A percentile compares a stretch with the other conserved stretches of the same genome.
Evolutionary conservation across 139 green algal species (phyloP).

Genomic region (Tetratostichococcus sp.): DNA sequence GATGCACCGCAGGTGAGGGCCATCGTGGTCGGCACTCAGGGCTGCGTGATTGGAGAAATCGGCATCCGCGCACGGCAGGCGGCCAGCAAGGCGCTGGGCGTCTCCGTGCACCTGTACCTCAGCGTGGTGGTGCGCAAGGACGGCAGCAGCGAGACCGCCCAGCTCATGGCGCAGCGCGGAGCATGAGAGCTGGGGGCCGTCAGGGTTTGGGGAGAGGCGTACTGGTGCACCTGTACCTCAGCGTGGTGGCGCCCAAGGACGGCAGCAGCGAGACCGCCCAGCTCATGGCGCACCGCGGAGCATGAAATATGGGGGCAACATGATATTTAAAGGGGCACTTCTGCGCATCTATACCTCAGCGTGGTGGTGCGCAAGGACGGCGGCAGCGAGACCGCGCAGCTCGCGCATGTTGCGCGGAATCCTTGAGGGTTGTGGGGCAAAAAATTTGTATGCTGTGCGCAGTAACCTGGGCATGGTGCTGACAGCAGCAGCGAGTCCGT

Average conservation of each 20-base stretch:
- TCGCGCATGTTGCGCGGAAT: too few species aligned
- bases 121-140: conserved; percentile 24
- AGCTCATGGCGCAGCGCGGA: background rate
- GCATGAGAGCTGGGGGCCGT: too few species aligned
- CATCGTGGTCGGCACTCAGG: conserved; percentile 35
- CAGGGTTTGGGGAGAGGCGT: too few species aligned
- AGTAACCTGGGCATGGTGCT: too few species aligned
- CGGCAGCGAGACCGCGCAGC: background rate
- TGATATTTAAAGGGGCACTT: too few species aligned
- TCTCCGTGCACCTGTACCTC: conserved; percentile 25
- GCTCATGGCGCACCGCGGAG: background rate
- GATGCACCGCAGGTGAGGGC: background rate
- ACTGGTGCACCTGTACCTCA: conserved; percentile 26
- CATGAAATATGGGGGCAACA: too few species aligned
- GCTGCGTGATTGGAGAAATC: conserved; percentile 21
- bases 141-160: background rate
- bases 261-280: background rate
- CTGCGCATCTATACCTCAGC: conserved; percentile 24
- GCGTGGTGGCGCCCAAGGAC: conserved; percentile 21
- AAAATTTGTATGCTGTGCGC: too few species aligned
- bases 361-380: conserved; percentile 24
- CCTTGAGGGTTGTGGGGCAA: too few species aligned
- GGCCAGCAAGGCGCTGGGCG: conserved; percentile 20
- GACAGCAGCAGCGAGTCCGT: too few species aligned
- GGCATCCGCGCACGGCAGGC: conserved; percentile 13